phyloP scores from a whole-genome alignment of 768 basidiomycete species.

The Lactarius sp. region DNA sequence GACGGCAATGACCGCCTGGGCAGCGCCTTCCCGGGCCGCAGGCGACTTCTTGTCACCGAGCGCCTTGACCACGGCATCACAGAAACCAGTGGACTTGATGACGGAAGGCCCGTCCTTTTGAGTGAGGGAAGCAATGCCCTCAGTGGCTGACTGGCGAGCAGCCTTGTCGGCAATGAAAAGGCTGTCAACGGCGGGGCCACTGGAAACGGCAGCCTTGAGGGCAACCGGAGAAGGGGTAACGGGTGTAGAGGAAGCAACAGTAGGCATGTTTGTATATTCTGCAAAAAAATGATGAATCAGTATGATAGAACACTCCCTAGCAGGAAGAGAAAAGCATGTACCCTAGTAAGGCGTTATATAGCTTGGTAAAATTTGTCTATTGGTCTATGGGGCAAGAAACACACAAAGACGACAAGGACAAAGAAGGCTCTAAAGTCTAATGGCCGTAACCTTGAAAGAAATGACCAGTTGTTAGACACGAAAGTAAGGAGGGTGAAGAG shows the following conservation, averaged over 20 bases:
- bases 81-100: slow-evolving; percentile 65
- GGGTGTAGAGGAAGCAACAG: slow-evolving; percentile 61
- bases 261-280: slow-evolving; percentile 70
- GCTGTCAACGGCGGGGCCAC: slow-evolving; percentile 50
- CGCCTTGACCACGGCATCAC: slow-evolving; percentile 73
- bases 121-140: slow-evolving; percentile 62
- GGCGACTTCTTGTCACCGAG: slow-evolving; percentile 94
- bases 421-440: slow-evolving; percentile 60
- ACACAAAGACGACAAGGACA: slow-evolving; percentile 55
- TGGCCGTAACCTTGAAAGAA: slow-evolving; percentile 36
- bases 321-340: slow-evolving; percentile 27
- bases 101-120: slow-evolving; percentile 83
- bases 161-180: slow-evolving; percentile 87
- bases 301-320: not conserved
- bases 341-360: slow-evolving; percentile 40
- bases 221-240: slow-evolving; percentile 59
- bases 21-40: slow-evolving; percentile 85
- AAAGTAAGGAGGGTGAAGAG: slow-evolving; percentile 14
- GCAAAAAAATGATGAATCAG: slow-evolving; percentile 16
- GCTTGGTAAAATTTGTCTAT: slow-evolving; percentile 29
- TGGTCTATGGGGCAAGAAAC: slow-evolving; percentile 36
- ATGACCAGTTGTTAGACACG: not conserved
- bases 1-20: slow-evolving; percentile 60
- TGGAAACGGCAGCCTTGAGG: slow-evolving; percentile 53
- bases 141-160: slow-evolving; percentile 65